Conservation (phyloP, 257 asterid genomes). For the Ballota nigra region DNA sequence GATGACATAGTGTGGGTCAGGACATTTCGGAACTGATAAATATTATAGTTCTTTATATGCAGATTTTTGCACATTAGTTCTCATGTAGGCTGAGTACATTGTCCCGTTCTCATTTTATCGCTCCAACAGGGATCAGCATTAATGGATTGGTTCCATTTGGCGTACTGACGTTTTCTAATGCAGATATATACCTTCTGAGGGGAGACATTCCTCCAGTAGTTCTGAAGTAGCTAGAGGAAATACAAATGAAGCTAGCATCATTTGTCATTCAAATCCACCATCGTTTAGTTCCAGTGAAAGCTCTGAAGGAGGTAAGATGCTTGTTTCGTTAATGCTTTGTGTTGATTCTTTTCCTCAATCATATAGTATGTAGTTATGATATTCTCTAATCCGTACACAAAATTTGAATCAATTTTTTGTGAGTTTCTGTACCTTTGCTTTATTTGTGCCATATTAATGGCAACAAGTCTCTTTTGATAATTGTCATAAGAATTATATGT, state of each 20-base stretch:
- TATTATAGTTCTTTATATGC: not conserved
- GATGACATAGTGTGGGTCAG: too few relatives aligned
- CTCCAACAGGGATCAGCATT: not conserved
- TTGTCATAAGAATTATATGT: not conserved
- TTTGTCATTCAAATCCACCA: constrained; percentile 58
- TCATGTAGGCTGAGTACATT: not conserved
- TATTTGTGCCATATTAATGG: not conserved
- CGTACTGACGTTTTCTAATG: constrained; percentile 13
- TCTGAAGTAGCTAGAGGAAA: constrained; percentile 36
- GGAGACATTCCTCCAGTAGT: constrained; percentile 5
- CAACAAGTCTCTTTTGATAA: not conserved
- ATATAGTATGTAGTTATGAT: too few relatives aligned
- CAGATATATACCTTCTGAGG: constrained; percentile 40
- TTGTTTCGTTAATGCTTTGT: not conserved
- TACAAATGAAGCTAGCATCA: constrained; percentile 44
- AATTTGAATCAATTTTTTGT: not conserved
- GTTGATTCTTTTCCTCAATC: too few relatives aligned
- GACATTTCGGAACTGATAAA: too few relatives aligned
- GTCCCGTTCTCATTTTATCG: not conserved
- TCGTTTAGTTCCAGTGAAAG: constrained; percentile 69
- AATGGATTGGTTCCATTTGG: too few relatives aligned
- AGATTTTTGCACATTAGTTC: not conserved
- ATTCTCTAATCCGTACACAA: not conserved
- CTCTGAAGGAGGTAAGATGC: constrained; percentile 59
- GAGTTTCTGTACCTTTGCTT: not conserved